Base-by-base conservation (phyloP, 805 yeast species). In the Candida oleophila region DNA sequence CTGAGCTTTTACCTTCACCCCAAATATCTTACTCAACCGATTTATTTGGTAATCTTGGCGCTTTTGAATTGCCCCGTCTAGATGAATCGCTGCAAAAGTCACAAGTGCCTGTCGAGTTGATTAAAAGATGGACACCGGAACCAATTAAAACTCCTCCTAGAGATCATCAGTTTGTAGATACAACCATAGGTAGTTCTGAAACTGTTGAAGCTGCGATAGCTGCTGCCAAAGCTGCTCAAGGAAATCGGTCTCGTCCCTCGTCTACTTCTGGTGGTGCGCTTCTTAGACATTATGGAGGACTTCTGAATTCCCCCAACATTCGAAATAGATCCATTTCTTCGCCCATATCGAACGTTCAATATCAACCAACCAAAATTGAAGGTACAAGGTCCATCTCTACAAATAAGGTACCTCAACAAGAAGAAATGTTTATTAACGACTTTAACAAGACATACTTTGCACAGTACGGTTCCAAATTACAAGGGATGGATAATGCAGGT, bases 1-100 rank as follows among this genome's bases (percentile, higher is more conserved):
- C 72, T 1, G 73, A 60, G 12, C 43, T 62, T 7, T 54, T 69
- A n/a, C 74, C 74, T 1, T 69, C 74, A 0, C 74, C 74, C 2
- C 74, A 69, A 50, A 66, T 69, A 22, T 61, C 68, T 44, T 60
- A 61, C 41, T 50, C 60, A 7, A 60, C 69, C 2, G 62, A 62
- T 25, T 51, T 64, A 33, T 65, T 65, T 49, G 68, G 65, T 28
- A 49, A 51, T 15, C 41, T 50, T 14, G 41, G 32, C 9, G 22
- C 18, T 9, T 35, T 22, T 34, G 40, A 22, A 21, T 42, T 42
- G 18, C 45, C 45, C 30, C 32, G 20, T 9, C 37, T 43, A 3
- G 42, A 37, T 21, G 16, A 41, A n/a, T 19, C 21, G n/a, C 41
- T 36, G 40, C 45, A 34, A n/a, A 36, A 34, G 22, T 42, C 45